Percentiles rank a stretch among this genome's conserved stretches.
These are phyloP conservation scores for Populus pruinosa DNA, from an alignment of 345 rosid species.

Conservation along the genomic window DNA sequence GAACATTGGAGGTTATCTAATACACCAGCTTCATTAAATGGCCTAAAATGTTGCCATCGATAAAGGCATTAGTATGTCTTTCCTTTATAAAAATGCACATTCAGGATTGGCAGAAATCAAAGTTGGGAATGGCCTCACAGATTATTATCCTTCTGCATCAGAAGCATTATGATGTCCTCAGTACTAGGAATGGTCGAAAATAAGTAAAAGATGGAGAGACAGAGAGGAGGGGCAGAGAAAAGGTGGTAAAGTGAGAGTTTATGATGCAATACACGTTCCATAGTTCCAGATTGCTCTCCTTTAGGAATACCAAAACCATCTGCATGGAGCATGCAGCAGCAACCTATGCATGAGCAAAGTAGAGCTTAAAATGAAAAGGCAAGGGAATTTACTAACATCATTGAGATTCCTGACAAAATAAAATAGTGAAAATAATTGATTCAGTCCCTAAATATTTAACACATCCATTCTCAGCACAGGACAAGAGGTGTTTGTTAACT, in stretches of 20 bases:
- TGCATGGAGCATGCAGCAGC: not conserved
- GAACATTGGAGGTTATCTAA: not conserved
- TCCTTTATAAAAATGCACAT: not conserved
- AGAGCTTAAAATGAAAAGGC: not conserved
- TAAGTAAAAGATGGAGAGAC: not conserved
- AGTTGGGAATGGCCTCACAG: not conserved
- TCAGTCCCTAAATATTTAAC: slow-evolving; percentile 3
- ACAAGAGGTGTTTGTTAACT: slow-evolving; percentile 53
- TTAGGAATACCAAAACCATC: not conserved
- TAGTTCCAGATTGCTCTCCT: not conserved
- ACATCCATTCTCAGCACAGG: slow-evolving; percentile 10
- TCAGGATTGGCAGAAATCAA: not conserved
- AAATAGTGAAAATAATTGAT: not conserved
- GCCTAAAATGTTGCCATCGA: not conserved
- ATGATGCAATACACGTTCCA: not conserved
- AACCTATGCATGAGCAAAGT: not conserved
- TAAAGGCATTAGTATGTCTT: not conserved
- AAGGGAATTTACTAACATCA: not conserved
- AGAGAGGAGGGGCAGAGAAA: not conserved
- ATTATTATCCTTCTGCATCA: not conserved
- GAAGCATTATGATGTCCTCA: not conserved
- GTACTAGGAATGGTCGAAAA: not conserved
- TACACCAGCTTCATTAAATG: not conserved
- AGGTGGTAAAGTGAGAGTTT: not conserved
- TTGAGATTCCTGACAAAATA: not conserved